Evolutionary conservation across 805 yeast genomes (phyloP).

Genomic region (Suhomyces xylopsoci): DNA sequence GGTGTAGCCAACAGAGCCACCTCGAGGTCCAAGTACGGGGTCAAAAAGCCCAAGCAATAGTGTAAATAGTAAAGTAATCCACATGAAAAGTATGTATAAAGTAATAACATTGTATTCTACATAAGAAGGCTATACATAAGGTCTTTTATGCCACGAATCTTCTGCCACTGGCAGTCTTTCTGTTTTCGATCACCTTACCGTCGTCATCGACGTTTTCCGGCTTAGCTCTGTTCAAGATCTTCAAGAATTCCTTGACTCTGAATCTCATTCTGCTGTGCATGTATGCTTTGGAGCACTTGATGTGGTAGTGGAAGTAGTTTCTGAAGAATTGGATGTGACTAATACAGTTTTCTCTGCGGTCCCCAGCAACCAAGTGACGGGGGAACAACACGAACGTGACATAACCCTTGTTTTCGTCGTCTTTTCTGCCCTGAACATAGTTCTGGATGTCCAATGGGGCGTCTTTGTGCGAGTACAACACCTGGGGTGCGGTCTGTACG

Average conservation of each 20-base stretch:
- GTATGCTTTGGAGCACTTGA: slow-evolving; percentile 96
- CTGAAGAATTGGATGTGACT: slow-evolving; percentile 90
- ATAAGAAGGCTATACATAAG: background rate
- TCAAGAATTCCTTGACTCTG: slow-evolving; percentile 89
- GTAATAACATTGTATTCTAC: background rate
- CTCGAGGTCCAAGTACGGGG: slow-evolving; percentile 92
- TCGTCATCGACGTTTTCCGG: slow-evolving; percentile 84
- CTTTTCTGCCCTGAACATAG: slow-evolving; percentile 44
- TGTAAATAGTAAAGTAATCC: background rate
- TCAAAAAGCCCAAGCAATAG: slow-evolving; percentile 62
- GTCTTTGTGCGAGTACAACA: slow-evolving; percentile 80
- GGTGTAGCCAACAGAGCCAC: slow-evolving; percentile 93
- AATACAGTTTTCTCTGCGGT: slow-evolving; percentile 79
- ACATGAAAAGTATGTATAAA: background rate
- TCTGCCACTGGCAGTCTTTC: slow-evolving; percentile 73
- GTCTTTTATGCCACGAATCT: slow-evolving; percentile 43
- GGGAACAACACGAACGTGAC: slow-evolving; percentile 77
- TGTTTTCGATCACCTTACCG: slow-evolving; percentile 41
- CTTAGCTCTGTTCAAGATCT: slow-evolving; percentile 94
- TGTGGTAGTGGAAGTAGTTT: slow-evolving; percentile 97
- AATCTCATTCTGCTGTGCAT: slow-evolving; percentile 98
- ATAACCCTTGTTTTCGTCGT: slow-evolving; percentile 45
- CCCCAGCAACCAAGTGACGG: slow-evolving; percentile 62
- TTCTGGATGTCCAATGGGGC: slow-evolving; percentile 78
- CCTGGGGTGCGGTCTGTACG: slow-evolving; percentile 98